Evolutionary conservation across 352 stramenopile genomes (phyloP).

Genomic region (Phytopythium chamaehyphon): DNA sequence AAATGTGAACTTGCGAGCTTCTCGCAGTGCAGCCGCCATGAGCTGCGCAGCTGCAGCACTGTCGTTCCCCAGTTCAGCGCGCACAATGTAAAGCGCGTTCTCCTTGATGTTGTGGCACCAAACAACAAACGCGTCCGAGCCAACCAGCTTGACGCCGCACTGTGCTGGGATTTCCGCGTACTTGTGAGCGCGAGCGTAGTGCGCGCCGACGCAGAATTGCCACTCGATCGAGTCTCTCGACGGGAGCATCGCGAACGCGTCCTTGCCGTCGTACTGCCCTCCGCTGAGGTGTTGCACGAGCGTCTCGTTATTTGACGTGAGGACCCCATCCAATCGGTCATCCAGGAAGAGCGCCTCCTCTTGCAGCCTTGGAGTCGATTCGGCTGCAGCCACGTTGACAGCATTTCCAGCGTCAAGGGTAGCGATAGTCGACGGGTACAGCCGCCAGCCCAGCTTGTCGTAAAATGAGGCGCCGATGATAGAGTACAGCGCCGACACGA

Average conservation of each 20-base stretch:
- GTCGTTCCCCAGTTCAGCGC: constrained; percentile 28
- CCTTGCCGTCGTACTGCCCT: constrained; percentile 16
- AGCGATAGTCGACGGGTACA: constrained; percentile 42
- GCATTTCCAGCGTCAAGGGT: constrained; percentile 18
- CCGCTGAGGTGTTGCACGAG: constrained; percentile 26
- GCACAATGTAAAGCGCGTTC: constrained; percentile 47
- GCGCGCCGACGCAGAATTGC: constrained; percentile 54
- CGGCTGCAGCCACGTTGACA: constrained; percentile 2
- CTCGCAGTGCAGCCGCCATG: constrained; percentile 26
- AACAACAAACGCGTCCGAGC: constrained; percentile 42
- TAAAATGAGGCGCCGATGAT: constrained; percentile 70
- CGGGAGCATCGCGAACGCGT: constrained; percentile 41
- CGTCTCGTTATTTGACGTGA: constrained; percentile 34
- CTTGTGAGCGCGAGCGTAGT: constrained; percentile 35
- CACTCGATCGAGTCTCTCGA: constrained; percentile 60
- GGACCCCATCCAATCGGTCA: constrained; percentile 28
- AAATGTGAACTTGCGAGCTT: constrained; percentile 39
- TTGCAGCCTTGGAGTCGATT: not conserved
- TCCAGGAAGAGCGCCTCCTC: constrained; percentile 25
- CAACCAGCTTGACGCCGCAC: constrained; percentile 30
- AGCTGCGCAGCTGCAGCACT: constrained; percentile 14
- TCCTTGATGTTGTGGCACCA: constrained; percentile 70
- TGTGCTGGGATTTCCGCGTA: constrained; percentile 29
- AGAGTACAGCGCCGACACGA: constrained; percentile 58
- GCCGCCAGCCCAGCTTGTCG: constrained; percentile 48